Percentiles rank a stretch among this genome's conserved stretches.
Evolutionary conservation across 1,284 basidiomycete genomes (phyloP).

Genomic region (Waitea zeae): DNA sequence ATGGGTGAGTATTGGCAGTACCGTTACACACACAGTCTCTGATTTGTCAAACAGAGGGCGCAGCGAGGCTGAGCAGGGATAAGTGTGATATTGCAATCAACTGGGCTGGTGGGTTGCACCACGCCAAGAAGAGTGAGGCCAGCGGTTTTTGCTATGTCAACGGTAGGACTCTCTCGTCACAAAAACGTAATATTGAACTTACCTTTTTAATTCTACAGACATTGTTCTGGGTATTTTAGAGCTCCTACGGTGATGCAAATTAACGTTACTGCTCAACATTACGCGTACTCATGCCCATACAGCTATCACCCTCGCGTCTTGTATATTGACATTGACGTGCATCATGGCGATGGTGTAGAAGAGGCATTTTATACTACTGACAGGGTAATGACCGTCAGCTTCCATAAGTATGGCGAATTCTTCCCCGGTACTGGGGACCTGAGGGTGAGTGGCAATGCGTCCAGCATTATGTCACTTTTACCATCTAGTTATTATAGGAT

Average conservation of each 20-base stretch:
- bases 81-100: conserved; percentile 99
- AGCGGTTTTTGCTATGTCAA: conserved; percentile 99
- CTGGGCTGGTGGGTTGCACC: conserved; percentile 96
- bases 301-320: conserved; percentile 91
- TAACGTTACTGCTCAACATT: background rate
- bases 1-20: conserved; percentile 56
- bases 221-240: conserved; percentile 97
- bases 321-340: conserved; percentile 98
- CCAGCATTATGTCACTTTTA: background rate
- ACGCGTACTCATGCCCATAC: background rate
- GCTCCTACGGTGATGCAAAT: conserved; percentile 59
- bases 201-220: conserved; percentile 30
- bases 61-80: conserved; percentile 85
- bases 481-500: conserved; percentile 33
- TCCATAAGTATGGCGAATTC: conserved; percentile 99
- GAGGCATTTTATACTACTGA: conserved; percentile 99
- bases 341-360: conserved; percentile 98
- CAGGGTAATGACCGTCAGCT: conserved; percentile 95
- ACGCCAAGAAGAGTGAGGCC: conserved; percentile 97
- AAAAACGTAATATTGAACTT: background rate
- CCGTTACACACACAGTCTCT: background rate
- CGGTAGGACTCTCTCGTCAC: conserved; percentile 36
- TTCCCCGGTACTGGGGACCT: conserved; percentile 98
- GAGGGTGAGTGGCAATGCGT: conserved; percentile 39
- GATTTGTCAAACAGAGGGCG: conserved; percentile 59